Conservation (phyloP, 495 filamentous ascomycete genomes). For the Xylaria scruposa region DNA sequence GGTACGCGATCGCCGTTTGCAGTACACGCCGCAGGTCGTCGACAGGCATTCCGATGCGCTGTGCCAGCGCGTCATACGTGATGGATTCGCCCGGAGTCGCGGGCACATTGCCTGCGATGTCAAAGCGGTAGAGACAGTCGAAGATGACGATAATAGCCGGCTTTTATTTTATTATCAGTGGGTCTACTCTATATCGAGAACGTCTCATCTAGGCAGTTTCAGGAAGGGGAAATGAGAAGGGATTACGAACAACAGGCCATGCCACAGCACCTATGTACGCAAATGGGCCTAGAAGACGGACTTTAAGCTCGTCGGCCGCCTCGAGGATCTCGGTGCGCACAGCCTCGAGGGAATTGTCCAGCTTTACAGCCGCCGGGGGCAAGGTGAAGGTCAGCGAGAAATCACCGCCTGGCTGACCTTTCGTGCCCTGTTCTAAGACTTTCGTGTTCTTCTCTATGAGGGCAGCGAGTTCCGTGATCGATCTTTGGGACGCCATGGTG, state of each 20-base stretch:
- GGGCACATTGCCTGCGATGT: constrained; percentile 34
- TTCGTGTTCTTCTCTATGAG: constrained; percentile 32
- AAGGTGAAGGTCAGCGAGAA: constrained; percentile 35
- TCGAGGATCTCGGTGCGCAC: constrained; percentile 32
- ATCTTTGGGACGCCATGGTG: constrained; percentile 31
- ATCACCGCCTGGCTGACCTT: constrained; percentile 29
- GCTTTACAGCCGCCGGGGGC: constrained; percentile 14
- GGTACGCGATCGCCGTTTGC: constrained; percentile 54
- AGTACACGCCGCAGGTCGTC: constrained; percentile 50
- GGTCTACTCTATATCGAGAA: neutral
- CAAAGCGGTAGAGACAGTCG: constrained; percentile 30
- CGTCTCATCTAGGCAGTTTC: neutral
- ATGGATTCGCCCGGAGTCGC: constrained; percentile 20
- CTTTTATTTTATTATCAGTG: constrained; percentile 9
- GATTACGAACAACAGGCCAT: constrained; percentile 28
- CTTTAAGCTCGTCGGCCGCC: constrained; percentile 34
- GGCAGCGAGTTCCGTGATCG: constrained; percentile 37
- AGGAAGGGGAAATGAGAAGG: neutral
- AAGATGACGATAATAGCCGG: constrained; percentile 29
- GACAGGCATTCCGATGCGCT: constrained; percentile 38
- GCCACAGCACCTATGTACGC: constrained; percentile 25
- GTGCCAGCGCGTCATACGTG: constrained; percentile 47
- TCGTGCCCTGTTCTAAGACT: constrained; percentile 27
- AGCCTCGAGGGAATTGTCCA: constrained; percentile 26
- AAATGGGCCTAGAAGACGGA: constrained; percentile 32